Conservation (phyloP, 495 filamentous ascomycete species). For the Daldinia caldariorum region DNA sequence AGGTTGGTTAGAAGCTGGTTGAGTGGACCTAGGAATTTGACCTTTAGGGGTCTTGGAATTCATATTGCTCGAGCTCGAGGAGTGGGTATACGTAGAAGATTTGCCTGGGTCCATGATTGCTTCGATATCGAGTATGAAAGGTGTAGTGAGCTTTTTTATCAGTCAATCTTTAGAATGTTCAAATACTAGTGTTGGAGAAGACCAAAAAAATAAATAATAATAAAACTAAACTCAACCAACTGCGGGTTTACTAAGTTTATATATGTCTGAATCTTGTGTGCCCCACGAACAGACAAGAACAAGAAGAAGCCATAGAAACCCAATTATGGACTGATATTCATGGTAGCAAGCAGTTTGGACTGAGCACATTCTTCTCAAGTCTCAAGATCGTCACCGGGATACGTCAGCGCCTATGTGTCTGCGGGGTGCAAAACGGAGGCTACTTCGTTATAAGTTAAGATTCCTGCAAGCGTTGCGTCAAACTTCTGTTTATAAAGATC, state of each 20-base stretch:
- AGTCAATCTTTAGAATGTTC: not conserved
- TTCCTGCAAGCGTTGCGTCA: conserved; percentile 31
- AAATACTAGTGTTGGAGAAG: not conserved
- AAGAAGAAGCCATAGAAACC: conserved; percentile 1
- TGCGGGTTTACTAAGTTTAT: not conserved
- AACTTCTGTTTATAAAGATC: conserved; percentile 20
- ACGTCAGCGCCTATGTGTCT: conserved; percentile 34
- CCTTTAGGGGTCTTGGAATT: conserved; percentile 6
- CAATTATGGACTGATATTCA: not conserved
- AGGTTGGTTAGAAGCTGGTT: conserved; percentile 9
- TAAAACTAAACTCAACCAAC: not conserved
- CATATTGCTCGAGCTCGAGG: conserved; percentile 15
- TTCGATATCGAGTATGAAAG: not conserved
- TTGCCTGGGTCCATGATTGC: conserved; percentile 33
- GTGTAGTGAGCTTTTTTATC: not conserved
- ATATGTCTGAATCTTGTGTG: conserved; percentile 1
- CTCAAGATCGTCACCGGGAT: conserved; percentile 30
- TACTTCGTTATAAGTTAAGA: conserved; percentile 16
- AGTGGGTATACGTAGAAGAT: conserved; percentile 13
- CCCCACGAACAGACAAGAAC: not conserved
- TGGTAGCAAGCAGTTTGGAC: not conserved
- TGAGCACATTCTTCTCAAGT: conserved; percentile 15
- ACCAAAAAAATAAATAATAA: not conserved
- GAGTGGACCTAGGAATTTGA: conserved; percentile 4
- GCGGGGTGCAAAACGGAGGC: conserved; percentile 8